Base-by-base conservation (phyloP, 371 early-diverging fungal genomes). In the Mortierella sp. region DNA sequence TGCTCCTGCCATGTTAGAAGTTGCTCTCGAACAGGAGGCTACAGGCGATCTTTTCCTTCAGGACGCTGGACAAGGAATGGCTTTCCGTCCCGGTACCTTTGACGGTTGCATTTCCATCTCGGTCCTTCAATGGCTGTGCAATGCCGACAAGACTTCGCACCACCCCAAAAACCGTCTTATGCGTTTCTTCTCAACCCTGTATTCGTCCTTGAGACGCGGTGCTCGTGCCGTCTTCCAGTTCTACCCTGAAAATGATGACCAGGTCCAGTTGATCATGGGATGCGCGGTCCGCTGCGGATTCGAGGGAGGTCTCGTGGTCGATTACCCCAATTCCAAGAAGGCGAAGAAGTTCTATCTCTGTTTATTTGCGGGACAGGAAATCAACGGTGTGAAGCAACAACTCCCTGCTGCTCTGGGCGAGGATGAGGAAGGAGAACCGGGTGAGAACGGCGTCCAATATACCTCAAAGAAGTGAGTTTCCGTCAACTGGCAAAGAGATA, bases 91-190 rank as follows among this genome's bases (percentile, higher is more conserved):
- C 0, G 99, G 98, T 61, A 88, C 93, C 12, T 99, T 99, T 86
- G 99, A 99, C 79, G 99, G 98, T 15, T 96, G 95, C 32, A 96
- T 99, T 27, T 71, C 64, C 81, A 93, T 99, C 24, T 99, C 99
- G 17, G 98, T 96, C 2, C 78, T 99, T 27, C 99, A 99, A 82
- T 99, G 99, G 99, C 90, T 99, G 37, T 98, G 98, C 80, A 97
- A 99, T 76, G 97, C 98, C 6, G 99, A 98, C 80, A 93, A 94
- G 72, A 72, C 80, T 31, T 88, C 85, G 70, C 94, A 94, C 72
- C 84, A 88, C 59, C 99, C 99, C 19, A 86, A 90, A 53, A 82
- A 88, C 6, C 90, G 99, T 28, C 84, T 99, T 14, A 82, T 82
- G 46, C 87, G 93, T 6, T 99, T 99, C 80, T 99, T 99, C 70